phyloP scores from a whole-genome alignment of 2,329 filamentous ascomycete species.

The Ceratocystis cacaofunesta region DNA sequence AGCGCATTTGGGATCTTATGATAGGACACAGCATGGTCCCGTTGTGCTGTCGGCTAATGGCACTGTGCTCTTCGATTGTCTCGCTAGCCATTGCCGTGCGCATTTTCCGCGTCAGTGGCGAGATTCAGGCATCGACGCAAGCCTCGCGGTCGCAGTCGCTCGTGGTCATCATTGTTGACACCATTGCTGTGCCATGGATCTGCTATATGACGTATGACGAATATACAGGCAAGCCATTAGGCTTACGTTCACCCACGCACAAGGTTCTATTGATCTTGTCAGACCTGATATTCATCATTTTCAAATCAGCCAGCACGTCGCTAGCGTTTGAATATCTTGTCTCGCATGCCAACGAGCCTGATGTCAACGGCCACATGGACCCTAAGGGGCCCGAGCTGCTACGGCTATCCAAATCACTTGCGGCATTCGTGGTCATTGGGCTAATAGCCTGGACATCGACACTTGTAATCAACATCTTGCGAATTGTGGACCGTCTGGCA shows the following conservation, averaged over 20 bases:
- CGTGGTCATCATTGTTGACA: conserved; percentile 80
- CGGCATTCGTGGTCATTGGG: conserved; percentile 64
- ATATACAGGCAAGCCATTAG: conserved; percentile 85
- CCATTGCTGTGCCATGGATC: conserved; percentile 77
- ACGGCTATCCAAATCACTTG: conserved; percentile 46
- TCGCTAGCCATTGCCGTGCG: conserved; percentile 65
- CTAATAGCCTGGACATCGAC: conserved; percentile 82
- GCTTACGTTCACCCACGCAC: conserved; percentile 64
- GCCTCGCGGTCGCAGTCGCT: conserved; percentile 61
- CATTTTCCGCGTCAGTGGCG: conserved; percentile 46
- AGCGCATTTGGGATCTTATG: conserved; percentile 51
- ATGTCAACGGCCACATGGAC: conserved; percentile 11
- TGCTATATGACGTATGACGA: conserved; percentile 93
- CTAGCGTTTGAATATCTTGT: conserved; percentile 77
- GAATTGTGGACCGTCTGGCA: conserved; percentile 47
- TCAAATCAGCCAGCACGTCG: conserved; percentile 84
- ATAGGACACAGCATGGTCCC: conserved; percentile 76
- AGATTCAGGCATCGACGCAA: conserved; percentile 22
- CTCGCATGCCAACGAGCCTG: conserved; percentile 34
- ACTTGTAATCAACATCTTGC: conserved; percentile 72
- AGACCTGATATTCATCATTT: conserved; percentile 92
- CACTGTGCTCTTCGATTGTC: conserved; percentile 67
- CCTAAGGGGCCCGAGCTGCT: conserved; percentile 12
- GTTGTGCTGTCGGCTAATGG: conserved; percentile 63
- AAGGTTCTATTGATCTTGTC: conserved; percentile 84